Evolutionary conservation across 345 rosid genomes (phyloP).

Genomic region (Cardiospermum halicacabum): DNA sequence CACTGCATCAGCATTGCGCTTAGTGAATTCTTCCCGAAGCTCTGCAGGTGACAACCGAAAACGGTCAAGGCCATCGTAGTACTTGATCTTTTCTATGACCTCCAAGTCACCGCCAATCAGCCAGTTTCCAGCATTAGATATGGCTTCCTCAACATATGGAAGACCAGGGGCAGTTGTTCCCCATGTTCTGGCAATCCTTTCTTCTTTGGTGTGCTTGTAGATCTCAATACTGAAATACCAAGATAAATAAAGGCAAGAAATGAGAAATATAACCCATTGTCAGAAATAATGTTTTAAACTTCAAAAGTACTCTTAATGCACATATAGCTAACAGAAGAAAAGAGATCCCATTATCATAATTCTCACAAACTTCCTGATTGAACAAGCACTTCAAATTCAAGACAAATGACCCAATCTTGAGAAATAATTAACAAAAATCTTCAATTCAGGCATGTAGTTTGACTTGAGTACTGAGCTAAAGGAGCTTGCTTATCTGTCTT

Average conservation of each 20-base stretch:
- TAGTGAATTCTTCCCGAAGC: conserved; percentile 70
- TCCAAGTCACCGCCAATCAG: conserved; percentile 91
- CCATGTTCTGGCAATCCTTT: conserved; percentile 95
- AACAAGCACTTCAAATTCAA: background rate
- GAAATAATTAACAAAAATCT: background rate
- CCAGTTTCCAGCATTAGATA: conserved; percentile 81
- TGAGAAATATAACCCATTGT: conserved; percentile 1
- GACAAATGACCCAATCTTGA: background rate
- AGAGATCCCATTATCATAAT: background rate
- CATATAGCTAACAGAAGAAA: background rate
- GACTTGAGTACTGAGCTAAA: background rate
- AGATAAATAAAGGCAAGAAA: conserved; percentile 12
- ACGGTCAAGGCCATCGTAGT: conserved; percentile 83
- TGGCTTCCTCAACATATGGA: conserved; percentile 79
- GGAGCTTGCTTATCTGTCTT: background rate
- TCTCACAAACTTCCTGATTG: background rate
- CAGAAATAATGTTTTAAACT: background rate
- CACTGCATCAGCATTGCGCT: conserved; percentile 91
- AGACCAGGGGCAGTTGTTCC: conserved; percentile 93
- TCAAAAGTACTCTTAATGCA: background rate
- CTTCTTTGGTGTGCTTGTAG: conserved; percentile 96
- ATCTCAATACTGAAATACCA: conserved; percentile 68
- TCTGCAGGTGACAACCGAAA: conserved; percentile 84
- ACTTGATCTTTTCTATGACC: conserved; percentile 84
- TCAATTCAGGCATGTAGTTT: background rate